These are phyloP conservation scores for Fusarium metavorans DNA, from an alignment of 2,329 filamentous ascomycete genomes.

Conservation along the genomic window DNA sequence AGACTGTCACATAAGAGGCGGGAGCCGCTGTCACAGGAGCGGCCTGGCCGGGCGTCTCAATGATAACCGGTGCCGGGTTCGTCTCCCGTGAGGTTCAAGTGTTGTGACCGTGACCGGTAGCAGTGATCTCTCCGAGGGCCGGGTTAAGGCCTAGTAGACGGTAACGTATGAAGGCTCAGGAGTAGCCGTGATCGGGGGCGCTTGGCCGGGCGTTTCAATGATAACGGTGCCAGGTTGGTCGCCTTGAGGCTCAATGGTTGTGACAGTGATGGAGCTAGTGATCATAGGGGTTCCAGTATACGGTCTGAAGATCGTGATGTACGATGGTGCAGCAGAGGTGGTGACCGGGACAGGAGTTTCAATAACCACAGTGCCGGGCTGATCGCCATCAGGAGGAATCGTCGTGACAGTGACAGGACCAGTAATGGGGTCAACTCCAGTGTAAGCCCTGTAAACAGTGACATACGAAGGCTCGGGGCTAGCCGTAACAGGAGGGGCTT, in stretches of 20 bases:
- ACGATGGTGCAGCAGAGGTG: not conserved
- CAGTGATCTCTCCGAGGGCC: not conserved
- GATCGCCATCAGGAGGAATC: constrained; percentile 8
- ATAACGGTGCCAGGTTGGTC: constrained; percentile 25
- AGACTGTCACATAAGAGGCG: constrained; percentile 7
- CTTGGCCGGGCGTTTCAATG: not conserved
- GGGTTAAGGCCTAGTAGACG: not conserved
- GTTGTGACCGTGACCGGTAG: not conserved
- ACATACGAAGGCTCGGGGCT: constrained; percentile 12
- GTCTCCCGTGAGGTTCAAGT: not conserved
- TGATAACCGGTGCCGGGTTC: constrained; percentile 14
- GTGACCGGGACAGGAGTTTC: not conserved
- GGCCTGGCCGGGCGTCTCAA: constrained; percentile 17
- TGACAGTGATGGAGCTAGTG: constrained; percentile 13
- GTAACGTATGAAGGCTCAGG: constrained; percentile 2
- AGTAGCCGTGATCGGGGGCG: not conserved
- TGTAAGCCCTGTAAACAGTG: constrained; percentile 20
- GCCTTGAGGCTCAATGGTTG: constrained; percentile 13
- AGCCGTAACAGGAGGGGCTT: not conserved
- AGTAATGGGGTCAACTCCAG: constrained; percentile 15
- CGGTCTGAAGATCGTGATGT: not conserved
- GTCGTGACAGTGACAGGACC: constrained; percentile 16
- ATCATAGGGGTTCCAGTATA: constrained; percentile 9
- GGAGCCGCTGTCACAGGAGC: not conserved
- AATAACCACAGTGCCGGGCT: constrained; percentile 21